Conservation (phyloP, 176 grass and related monocot genomes). For the Ensete ventricosum region DNA sequence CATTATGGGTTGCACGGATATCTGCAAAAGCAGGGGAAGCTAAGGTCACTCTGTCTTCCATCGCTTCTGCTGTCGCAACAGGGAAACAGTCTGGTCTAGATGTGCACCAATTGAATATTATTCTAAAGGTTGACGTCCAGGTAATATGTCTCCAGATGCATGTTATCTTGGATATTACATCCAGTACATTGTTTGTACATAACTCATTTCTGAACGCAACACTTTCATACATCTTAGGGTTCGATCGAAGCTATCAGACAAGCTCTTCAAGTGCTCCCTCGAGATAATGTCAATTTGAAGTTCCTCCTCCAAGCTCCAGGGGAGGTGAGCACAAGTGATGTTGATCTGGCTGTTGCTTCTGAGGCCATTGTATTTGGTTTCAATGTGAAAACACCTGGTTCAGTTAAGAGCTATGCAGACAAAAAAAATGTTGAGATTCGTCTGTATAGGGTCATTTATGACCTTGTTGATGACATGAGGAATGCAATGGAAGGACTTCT, state of each 20-base stretch:
- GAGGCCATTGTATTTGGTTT: conserved; percentile 93
- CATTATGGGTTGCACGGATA: conserved; percentile 59
- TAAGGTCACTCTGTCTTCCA: conserved; percentile 74
- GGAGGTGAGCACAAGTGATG: conserved; percentile 66
- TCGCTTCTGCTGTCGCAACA: conserved; percentile 63
- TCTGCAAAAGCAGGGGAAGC: conserved; percentile 71
- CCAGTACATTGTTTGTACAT: not conserved
- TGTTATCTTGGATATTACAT: conserved; percentile 3
- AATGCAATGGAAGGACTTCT: conserved; percentile 98
- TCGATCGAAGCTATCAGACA: conserved; percentile 91
- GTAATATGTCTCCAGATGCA: conserved; percentile 23
- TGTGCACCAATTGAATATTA: conserved; percentile 82
- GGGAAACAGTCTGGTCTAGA: conserved; percentile 61
- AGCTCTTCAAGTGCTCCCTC: conserved; percentile 65
- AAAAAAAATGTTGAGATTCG: conserved; percentile 92
- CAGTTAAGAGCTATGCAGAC: conserved; percentile 79
- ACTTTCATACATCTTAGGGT: conserved; percentile 41
- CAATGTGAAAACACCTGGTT: conserved; percentile 76
- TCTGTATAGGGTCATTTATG: conserved; percentile 84
- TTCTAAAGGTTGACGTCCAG: conserved; percentile 98
- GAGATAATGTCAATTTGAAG: conserved; percentile 73
- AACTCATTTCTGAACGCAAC: not conserved
- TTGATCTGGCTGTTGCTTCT: conserved; percentile 80
- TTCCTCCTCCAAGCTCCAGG: conserved; percentile 92
- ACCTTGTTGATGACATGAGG: conserved; percentile 82